Base-by-base conservation (phyloP, 1,284 basidiomycete genomes). In the Sporisorium reilianum region DNA sequence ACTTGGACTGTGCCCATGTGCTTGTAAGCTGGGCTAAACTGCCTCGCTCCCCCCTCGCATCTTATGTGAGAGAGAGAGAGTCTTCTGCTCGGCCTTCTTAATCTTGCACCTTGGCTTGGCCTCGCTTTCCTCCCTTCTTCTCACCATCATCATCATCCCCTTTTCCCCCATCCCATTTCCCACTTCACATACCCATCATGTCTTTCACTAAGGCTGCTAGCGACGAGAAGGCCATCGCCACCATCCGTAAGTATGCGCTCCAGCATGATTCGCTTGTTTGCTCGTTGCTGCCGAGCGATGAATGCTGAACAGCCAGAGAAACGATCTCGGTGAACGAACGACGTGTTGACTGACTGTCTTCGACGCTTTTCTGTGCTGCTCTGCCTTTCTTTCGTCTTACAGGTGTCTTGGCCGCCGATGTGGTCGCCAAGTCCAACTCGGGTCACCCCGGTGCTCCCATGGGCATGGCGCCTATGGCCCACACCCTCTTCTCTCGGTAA, bases 391-490 rank as follows among this genome's bases (percentile, higher is more conserved):
- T 22, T 38, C 11, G 23, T 22, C 16, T 26, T 34, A 10, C 50
- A 80, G 79, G 79, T 55, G 55, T 55, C 55, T 71, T 81, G 55
- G 78, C 80, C 45, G 78, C 78, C 53, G 80, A 81, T 72, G 65
- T 79, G 12, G 77, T 78, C 46, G 73, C 70, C 55, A 77, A 79
- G 65, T 57, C 94, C 83, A 96, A 96, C 90, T 95, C 93, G 80
- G 86, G 86, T 53, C 86, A 87, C 70, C 86, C 86, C 9, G 86
- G 86, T 65, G 86, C 86, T 25, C 85, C 86, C 69, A 87, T 87
- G 86, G 86, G 93, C 79, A 90, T 95, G 91, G 93, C 94, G 20
- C 93, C 94, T 32, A 91, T 89, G 65, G 91, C 94, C 72, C 94
- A 97, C 84, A 88, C 96, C 69, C 90, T 97, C 41, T 96, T 91